These are phyloP conservation scores for Agaricus bisporus DNA, from an alignment of 768 basidiomycete species.

Conservation along the genomic window DNA sequence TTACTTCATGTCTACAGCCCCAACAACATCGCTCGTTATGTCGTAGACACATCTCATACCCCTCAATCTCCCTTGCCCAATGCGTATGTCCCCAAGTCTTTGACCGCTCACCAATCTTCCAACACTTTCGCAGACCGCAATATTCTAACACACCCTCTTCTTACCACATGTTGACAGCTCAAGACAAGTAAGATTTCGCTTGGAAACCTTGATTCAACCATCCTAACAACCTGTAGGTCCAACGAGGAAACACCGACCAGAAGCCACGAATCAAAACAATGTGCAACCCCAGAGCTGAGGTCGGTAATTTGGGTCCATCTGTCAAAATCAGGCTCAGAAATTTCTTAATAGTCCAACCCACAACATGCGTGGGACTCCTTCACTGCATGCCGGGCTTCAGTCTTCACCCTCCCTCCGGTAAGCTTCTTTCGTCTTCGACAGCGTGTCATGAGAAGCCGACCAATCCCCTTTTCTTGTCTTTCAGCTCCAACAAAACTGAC, in stretches of 20 bases:
- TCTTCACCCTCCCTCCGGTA: conserved; percentile 9
- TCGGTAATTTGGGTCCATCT: conserved; percentile 12
- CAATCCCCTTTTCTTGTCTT: neutral
- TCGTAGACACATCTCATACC: conserved; percentile 4
- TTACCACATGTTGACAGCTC: conserved; percentile 7
- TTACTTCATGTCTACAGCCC: conserved; percentile 12
- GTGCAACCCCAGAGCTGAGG: conserved; percentile 44
- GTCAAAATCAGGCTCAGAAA: neutral
- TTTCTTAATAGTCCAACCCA: conserved; percentile 16
- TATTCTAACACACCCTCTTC: conserved; percentile 1
- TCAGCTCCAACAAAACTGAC: neutral
- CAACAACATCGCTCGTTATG: conserved; percentile 13
- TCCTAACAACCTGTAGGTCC: conserved; percentile 10
- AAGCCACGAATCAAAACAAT: conserved; percentile 26
- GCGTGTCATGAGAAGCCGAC: too few species aligned
- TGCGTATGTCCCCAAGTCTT: neutral
- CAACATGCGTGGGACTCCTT: conserved; percentile 13
- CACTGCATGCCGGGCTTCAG: conserved; percentile 10
- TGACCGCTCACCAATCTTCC: neutral
- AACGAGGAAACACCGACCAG: conserved; percentile 16
- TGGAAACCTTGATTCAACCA: conserved; percentile 7
- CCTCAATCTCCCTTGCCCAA: conserved; percentile 14
- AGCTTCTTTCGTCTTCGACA: neutral
- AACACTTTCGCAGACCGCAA: neutral
- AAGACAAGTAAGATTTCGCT: conserved; percentile 13